A percentile compares a stretch with the other conserved stretches of the same genome.
Conservation (phyloP, 2,329 filamentous ascomycete species). For the Xylariales sp. region DNA sequence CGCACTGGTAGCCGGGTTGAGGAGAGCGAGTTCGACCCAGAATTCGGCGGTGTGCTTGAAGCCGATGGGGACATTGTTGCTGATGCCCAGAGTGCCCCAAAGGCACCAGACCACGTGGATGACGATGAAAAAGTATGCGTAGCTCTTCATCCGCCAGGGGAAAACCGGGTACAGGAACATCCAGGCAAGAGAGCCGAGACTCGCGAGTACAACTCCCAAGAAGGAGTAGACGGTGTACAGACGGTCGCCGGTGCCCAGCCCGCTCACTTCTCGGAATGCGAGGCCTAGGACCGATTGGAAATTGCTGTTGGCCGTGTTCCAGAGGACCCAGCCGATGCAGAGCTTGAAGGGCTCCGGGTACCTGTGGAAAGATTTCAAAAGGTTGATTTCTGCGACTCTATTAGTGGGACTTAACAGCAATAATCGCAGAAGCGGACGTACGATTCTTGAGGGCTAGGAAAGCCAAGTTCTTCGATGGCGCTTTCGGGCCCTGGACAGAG, state of each 20-base stretch:
- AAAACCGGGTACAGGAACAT: slow-evolving; percentile 33
- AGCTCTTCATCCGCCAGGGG: slow-evolving; percentile 31
- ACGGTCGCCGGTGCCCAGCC: slow-evolving; percentile 27
- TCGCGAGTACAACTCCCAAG: slow-evolving; percentile 30
- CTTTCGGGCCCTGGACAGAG: slow-evolving; percentile 25
- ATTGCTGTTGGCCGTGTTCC: slow-evolving; percentile 35
- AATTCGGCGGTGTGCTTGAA: slow-evolving; percentile 35
- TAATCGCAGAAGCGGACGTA: slow-evolving; percentile 2
- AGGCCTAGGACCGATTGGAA: slow-evolving; percentile 33
- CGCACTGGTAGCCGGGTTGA: slow-evolving; percentile 33
- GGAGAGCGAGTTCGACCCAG: slow-evolving; percentile 34
- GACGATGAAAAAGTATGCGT: slow-evolving; percentile 32
- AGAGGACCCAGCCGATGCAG: slow-evolving; percentile 38
- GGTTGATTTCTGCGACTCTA: slow-evolving; percentile 11
- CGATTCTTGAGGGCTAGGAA: slow-evolving; percentile 34
- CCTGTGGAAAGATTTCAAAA: slow-evolving; percentile 31
- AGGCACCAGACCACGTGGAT: slow-evolving; percentile 29
- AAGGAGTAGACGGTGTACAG: slow-evolving; percentile 36
- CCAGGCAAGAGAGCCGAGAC: slow-evolving; percentile 34
- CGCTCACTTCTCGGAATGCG: slow-evolving; percentile 33
- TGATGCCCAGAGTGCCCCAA: slow-evolving; percentile 35
- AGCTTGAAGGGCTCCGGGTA: slow-evolving; percentile 39
- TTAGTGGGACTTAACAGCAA: neutral
- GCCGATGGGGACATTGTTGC: slow-evolving; percentile 29
- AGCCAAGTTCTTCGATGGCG: slow-evolving; percentile 31